These are phyloP conservation scores for Acanthamoeba royreba DNA, from an alignment of 208 protist genomes.

Conservation along the genomic window DNA sequence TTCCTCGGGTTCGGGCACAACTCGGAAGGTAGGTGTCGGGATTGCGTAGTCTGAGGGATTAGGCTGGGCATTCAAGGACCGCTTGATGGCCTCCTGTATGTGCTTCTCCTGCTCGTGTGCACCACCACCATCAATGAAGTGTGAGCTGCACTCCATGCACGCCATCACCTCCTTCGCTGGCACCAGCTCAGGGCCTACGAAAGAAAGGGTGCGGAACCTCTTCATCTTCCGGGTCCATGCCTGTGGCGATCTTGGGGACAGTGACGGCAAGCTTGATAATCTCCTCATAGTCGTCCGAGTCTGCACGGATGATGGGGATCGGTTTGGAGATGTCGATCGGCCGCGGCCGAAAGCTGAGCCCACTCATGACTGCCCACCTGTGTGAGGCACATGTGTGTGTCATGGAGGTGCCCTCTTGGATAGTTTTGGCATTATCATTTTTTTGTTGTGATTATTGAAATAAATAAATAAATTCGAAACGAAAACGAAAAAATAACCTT, in stretches of 20 bases:
- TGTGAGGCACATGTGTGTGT: no score
- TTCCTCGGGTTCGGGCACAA: not conserved
- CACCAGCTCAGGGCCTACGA: not conserved
- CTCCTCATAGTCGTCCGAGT: not conserved
- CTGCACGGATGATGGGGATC: not conserved
- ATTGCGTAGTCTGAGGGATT: not conserved
- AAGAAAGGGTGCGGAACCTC: not conserved
- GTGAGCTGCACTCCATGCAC: not conserved
- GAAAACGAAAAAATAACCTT: not conserved
- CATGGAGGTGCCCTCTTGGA: not conserved
- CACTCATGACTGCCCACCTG: no score
- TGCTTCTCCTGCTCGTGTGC: not conserved
- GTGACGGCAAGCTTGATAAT: not conserved
- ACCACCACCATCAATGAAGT: not conserved
- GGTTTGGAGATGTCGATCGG: conserved; percentile 15
- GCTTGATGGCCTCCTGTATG: not conserved
- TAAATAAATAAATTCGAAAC: not conserved
- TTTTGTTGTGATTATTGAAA: not conserved
- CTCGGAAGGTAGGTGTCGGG: not conserved
- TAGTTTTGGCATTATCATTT: not conserved
- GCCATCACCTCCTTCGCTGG: no score
- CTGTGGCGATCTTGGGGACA: not conserved
- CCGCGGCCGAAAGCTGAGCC: not conserved
- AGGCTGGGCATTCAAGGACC: not conserved
- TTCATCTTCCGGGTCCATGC: conserved; percentile 21